phyloP scores from a whole-genome alignment of 257 asterid genomes.

The Lithospermum erythrorhizon region DNA sequence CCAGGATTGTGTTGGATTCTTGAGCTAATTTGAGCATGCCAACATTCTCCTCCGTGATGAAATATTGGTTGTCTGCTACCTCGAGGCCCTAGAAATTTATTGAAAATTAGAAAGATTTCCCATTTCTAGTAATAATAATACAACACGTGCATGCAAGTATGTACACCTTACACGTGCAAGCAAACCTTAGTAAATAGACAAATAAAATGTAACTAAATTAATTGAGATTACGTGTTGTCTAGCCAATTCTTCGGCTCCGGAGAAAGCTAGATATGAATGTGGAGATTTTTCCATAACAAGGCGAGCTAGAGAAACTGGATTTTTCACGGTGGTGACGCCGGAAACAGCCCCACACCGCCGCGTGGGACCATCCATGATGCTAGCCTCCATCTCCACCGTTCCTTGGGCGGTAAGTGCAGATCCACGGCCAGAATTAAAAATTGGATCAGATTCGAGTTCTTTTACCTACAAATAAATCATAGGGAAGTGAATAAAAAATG shows the following conservation, averaged over 20 bases:
- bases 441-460: constrained; percentile 81
- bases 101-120: too few relatives aligned
- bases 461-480: constrained; percentile 38
- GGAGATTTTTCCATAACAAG: constrained; percentile 97
- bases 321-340: constrained; percentile 74
- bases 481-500: neutral
- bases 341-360: constrained; percentile 99
- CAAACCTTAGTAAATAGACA: too few relatives aligned
- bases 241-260: constrained; percentile 91
- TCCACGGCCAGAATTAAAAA: constrained; percentile 97
- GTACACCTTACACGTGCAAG: neutral
- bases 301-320: constrained; percentile 90
- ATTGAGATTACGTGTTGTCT: constrained; percentile 43
- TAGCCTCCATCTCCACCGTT: constrained; percentile 99
- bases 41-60: constrained; percentile 79
- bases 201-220: too few relatives aligned
- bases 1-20: constrained; percentile 80
- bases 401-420: constrained; percentile 87
- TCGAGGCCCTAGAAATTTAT: constrained; percentile 57
- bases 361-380: constrained; percentile 84
- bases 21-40: constrained; percentile 91
- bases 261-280: constrained; percentile 81
- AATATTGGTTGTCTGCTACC: constrained; percentile 61
- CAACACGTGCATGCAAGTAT: neutral
- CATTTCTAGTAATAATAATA: too few relatives aligned